phyloP scores from a whole-genome alignment of 139 green algal genomes.

The Tetradesmus obliquus region DNA sequence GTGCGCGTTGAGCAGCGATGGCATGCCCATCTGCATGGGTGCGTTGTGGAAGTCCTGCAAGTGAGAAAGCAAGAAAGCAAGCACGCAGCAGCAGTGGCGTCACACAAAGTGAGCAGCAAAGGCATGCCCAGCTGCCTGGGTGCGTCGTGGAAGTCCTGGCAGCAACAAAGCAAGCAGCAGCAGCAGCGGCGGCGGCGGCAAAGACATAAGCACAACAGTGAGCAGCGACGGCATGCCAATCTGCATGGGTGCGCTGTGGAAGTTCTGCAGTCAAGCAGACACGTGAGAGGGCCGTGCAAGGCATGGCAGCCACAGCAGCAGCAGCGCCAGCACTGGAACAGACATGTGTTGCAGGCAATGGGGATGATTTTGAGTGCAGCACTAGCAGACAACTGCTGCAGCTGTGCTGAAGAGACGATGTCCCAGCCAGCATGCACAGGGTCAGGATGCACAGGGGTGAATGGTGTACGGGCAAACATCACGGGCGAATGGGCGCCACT shows the following conservation, averaged over 20 bases:
- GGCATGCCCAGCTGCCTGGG: conserved; percentile 51
- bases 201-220: not conserved
- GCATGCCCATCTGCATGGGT: conserved; percentile 51
- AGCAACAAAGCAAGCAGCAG: not conserved
- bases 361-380: no score
- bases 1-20: conserved; percentile 70
- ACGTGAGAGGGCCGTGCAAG: conserved; percentile 25
- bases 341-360: no score
- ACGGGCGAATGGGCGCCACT: no score
- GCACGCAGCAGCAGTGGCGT: not conserved
- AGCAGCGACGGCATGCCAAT: conserved; percentile 71
- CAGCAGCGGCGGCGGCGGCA: not conserved
- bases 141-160: conserved; percentile 29
- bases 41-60: conserved; percentile 42
- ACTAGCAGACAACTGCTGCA: not conserved
- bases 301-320: not conserved
- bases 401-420: not conserved
- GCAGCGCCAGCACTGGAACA: not conserved
- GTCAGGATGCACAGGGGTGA: no score
- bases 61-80: not conserved
- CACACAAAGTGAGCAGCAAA: conserved; percentile 63
- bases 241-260: conserved; percentile 34
- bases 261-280: conserved; percentile 10
- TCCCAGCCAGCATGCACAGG: no score
- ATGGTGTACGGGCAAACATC: no score